Percentiles rank a stretch among this genome's conserved stretches.
Evolutionary conservation across 768 basidiomycete species (phyloP).

Genomic region (Suillus alpinus): DNA sequence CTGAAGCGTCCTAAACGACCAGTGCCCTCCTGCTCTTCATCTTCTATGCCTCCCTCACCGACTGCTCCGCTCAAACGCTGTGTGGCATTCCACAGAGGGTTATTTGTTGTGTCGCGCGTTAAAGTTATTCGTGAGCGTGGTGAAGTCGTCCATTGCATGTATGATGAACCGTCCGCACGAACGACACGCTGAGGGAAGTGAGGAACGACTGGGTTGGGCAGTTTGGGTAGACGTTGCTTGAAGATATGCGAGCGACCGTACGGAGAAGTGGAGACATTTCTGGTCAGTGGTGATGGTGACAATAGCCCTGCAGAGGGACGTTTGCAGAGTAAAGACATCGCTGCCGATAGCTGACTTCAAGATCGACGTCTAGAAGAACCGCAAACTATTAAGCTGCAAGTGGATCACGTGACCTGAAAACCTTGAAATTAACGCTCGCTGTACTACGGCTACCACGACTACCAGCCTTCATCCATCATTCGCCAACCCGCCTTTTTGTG

Average conservation of each 20-base stretch:
- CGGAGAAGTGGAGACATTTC: conserved; percentile 57
- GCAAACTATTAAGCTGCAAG: not conserved
- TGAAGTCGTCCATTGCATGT: conserved; percentile 85
- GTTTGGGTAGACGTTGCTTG: conserved; percentile 60
- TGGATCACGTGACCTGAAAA: not conserved
- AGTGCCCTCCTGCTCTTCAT: conserved; percentile 68
- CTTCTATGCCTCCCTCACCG: conserved; percentile 38
- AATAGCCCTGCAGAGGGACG: not conserved
- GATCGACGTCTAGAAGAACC: not conserved
- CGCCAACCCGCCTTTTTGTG: not conserved
- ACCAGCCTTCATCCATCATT: not conserved
- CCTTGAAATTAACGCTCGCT: not conserved
- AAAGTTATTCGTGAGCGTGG: conserved; percentile 74
- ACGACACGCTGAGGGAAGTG: conserved; percentile 84
- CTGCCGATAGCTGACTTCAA: not conserved
- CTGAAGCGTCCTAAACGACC: conserved; percentile 83
- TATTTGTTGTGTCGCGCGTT: conserved; percentile 86
- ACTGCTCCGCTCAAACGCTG: conserved; percentile 47
- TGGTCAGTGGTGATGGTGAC: not conserved
- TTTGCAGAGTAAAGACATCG: not conserved
- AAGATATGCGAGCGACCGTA: conserved; percentile 85
- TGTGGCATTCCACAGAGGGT: conserved; percentile 81
- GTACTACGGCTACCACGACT: not conserved
- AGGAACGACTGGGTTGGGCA: conserved; percentile 83
- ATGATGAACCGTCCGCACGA: conserved; percentile 85